These are phyloP conservation scores for Fusarium sp. DNA, from an alignment of 2,329 filamentous ascomycete genomes.

Conservation along the genomic window DNA sequence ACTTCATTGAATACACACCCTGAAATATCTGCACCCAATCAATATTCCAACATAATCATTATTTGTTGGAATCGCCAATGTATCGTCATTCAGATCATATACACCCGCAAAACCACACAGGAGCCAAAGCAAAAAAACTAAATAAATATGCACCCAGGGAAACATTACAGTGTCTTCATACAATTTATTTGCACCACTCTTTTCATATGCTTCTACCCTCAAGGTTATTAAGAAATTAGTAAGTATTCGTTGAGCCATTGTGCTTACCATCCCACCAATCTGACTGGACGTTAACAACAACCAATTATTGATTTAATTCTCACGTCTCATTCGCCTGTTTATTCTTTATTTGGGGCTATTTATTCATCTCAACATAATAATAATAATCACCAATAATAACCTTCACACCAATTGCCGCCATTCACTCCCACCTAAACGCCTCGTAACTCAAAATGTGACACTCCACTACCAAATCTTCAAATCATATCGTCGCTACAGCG, in stretches of 20 bases:
- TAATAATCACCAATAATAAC: not conserved
- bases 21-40: not conserved
- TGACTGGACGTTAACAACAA: not conserved
- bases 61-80: not conserved
- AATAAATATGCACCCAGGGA: not conserved
- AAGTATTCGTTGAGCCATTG: not conserved
- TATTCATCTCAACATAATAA: conserved; percentile 12
- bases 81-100: conserved; percentile 8
- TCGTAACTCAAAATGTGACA: conserved; percentile 34
- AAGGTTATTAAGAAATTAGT: not conserved
- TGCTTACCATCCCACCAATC: not conserved
- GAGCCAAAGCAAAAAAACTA: not conserved
- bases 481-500: conserved; percentile 35
- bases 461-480: conserved; percentile 30
- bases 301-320: conserved; percentile 2
- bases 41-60: not conserved
- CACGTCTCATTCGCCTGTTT: conserved; percentile 2
- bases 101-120: not conserved
- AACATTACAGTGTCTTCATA: not conserved
- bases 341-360: conserved; percentile 6
- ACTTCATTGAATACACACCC: conserved; percentile 1
- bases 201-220: not conserved
- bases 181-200: not conserved
- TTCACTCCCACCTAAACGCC: conserved; percentile 22
- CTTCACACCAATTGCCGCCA: conserved; percentile 13